Base-by-base conservation (phyloP, 768 basidiomycete genomes). In the Cantharellus cinnabarinus region DNA sequence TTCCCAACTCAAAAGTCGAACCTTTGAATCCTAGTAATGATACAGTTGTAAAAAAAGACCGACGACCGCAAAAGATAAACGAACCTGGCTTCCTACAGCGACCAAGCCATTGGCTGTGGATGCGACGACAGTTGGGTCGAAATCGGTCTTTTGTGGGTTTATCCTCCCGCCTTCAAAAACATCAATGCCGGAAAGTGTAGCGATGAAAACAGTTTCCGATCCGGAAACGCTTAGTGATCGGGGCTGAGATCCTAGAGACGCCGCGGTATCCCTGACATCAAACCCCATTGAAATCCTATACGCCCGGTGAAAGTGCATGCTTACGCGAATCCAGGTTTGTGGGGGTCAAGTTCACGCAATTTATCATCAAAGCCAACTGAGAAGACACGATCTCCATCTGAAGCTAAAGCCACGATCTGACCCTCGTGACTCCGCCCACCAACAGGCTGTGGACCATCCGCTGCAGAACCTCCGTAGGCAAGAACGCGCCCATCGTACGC, bases 351-450 rank as follows among this genome's bases (percentile, higher is more conserved):
- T 65, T 88, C 86, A 51, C 82, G 74, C 2, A 89, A 71, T 40
- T 68, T 73, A 66, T 95, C 93, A 62, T 95, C 93, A 66, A 79
- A 90, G 7, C 86, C 91, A 14, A 79, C 71, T 29, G 83, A 83
- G 65, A 78, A 83, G 0, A 84, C 72, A 58, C 76, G 79, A 4
- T 68, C 60, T 20, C 55, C 66, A 0, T 70, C 64, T 0, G 73
- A 67, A 0, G 78, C 73, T 52, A 95, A 69, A 0, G 76, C 81
- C 0, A 81, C 76, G 20, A 95, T 76, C 55, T 84, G 73, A 62
- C 74, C 85, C 3, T 79, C 75, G 68, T 94, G 93, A 0, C 80
- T 78, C 2, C 76, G 71, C 2, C 91, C 90, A 10, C 62, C 57
- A 1, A 71, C 64, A 15, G 64, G 61, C 7, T 54, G 10, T 34